Evolutionary conservation across 176 grass and related monocot genomes (phyloP), one percentile per base, ranked within the genome.

Genomic region (Aegilops bicornis): DNA sequence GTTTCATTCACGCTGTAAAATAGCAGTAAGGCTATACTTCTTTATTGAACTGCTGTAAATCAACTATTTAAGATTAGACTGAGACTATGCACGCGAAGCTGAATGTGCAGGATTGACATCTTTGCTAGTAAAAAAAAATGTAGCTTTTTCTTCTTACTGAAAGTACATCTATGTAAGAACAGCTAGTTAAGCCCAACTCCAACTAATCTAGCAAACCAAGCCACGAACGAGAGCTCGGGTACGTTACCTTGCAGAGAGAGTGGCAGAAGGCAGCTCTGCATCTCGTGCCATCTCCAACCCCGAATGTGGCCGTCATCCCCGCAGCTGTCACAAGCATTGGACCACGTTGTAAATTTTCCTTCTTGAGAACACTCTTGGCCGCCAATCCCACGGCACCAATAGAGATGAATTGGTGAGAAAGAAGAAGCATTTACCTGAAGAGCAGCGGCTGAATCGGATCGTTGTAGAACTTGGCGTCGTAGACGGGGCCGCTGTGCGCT

Each of bases 231-330:
- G 80, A 87, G 62, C n/a, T 80, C 10, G 15, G 77, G 39, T 62
- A 14, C 71, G 68, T 77, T 76, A 97, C 88, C 87, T 91, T 91
- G 82, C 71, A 78, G 25, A 71, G 64, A 89, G 20, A 86, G 78
- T 35, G 87, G 83, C 20, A 89, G 66, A 25, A 92, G 85, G 86
- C 73, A 96, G 87, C 80, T 94, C 61, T 89, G 88, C 76, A 92
- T 71, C 69, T 94, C 93, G 13, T 82, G 88, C 94, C 94, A 98
- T 73, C 82, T 91, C 97, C 97, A 98, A 13, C 92, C 94, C 82
- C 75, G 72, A 69, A 98, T 87, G 77, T 35, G 86, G 19, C 92
- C 94, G n/a, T 98, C 97, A 60, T 96, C 97, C 45, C 92, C 97
- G 27, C 90, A 89, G 68, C 90, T 96, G 50, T 23, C 78, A 70